Conservation (phyloP, 306 rosid genomes). For the Vigna nakashimae region DNA sequence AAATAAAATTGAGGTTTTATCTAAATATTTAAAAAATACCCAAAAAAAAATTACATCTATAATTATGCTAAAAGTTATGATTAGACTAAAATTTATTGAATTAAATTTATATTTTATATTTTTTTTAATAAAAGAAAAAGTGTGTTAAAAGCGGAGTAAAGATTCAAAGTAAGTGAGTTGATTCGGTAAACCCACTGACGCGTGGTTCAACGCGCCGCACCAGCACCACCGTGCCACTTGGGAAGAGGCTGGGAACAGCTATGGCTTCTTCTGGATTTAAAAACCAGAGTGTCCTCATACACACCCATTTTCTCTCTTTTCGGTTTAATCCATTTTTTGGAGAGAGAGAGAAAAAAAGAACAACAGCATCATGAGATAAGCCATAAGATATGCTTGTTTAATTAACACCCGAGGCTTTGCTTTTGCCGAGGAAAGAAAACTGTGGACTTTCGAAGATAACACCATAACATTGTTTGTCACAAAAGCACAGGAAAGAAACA, state of each 20-base stretch:
- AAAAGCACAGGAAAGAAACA: slow-evolving; percentile 26
- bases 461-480: slow-evolving; percentile 35
- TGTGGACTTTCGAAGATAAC: not conserved
- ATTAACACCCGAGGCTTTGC: slow-evolving; percentile 26
- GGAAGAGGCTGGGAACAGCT: slow-evolving; percentile 61
- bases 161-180: no score
- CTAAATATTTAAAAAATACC: no score
- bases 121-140: no score
- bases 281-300: slow-evolving; percentile 24
- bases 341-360: not conserved
- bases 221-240: slow-evolving; percentile 34
- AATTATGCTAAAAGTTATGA: no score
- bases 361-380: slow-evolving; percentile 14
- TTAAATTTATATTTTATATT: no score
- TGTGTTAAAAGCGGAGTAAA: no score
- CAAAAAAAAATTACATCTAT: no score
- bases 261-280: slow-evolving; percentile 42
- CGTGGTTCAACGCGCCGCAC: slow-evolving; percentile 34
- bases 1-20: no score
- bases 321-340: slow-evolving; percentile 21
- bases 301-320: slow-evolving; percentile 37
- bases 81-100: no score
- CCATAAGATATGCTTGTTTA: not conserved
- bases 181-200: not conserved
- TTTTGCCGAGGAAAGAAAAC: slow-evolving; percentile 41